Base-by-base conservation (phyloP, 176 grass and related monocot genomes). In the Saccharum officinarum region DNA sequence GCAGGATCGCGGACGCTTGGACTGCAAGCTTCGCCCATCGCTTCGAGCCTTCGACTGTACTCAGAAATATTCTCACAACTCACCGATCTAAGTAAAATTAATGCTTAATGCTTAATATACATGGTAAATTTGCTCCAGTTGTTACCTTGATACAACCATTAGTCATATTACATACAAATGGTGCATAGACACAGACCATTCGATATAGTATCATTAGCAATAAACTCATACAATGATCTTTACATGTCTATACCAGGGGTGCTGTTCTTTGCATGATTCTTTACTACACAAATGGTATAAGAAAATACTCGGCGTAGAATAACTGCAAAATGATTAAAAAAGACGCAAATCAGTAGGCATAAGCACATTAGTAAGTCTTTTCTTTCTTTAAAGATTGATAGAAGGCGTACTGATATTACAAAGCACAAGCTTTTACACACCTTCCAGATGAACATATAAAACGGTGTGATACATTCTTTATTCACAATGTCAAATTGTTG, bases 401-500 rank as follows among this genome's bases (percentile, higher is more conserved):
- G 8, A 80, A 59, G 11, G 0, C 52, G 1, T 60, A 30, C 10
- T 64, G 26, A 81, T 72, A 28, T 37, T 44, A 34, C 36, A 88
- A 10, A n/a, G 5, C 52, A 68, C 15, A 37, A 87, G 47, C 44
- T 54, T 8, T 8, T 80, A 28, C 20, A 61, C 73, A 82, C 92
- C 90, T 92, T 97, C 95, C 95, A 97, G 86, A 97, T 97, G 81
- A 97, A 97, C 92, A 97, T 97, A 76, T 97, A 97, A 86, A 97
- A 97, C 79, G 84, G 65, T 66, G 84, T 84, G 77, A 92, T 77
- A 3, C 75, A 86, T 10, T 61, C 46, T 60, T 91, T 94, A 34
- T 89, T 82, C 17, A 78, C 62, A 33, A 86, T 42, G 23, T 94
- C 84, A n/a, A 86, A 42, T 18, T 73, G 63, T 2, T 8, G 84